Evolutionary conservation across 139 green algal species (phyloP), one percentile per base, ranked within the genome.

Genomic region (Yamagishiella unicocca): DNA sequence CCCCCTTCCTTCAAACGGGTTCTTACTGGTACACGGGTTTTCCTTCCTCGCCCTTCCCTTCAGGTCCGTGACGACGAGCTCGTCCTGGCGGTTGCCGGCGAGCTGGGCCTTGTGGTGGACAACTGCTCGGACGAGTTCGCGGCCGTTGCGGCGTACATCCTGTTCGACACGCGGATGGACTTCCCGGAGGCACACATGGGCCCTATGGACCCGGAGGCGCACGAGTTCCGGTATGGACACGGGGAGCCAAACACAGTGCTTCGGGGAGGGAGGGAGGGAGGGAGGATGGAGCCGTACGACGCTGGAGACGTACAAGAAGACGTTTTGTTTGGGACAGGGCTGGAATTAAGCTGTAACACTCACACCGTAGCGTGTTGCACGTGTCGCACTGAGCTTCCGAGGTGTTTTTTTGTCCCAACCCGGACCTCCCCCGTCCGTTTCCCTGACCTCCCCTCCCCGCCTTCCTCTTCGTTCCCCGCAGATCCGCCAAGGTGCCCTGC

Each of bases 101-200:
- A 88, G 73, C 76, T 91, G 46, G 83, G 85, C 12, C 75, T 92
- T 27, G 82, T 82, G 21, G 53, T 92, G 50, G 72, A 90, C 35
- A 84, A 87, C 85, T 93, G 90, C 72, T 71, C 37, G 9, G 38
- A 73, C 27, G 31, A 22, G 25, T 87, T 87, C 46, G 81, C 81
- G 42, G 91, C 88, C 2, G 84, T 77, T 4, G 87, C 88, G 1
- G 86, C 55, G 37, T 90, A 91, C 82, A 94, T 94, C 72, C 58
- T 94, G 70, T 94, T 93, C 77, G 92, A 94, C 83, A 93, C 89
- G 21, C 88, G 92, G 58, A 94, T 94, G 92, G 92, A 94, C 88
- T 83, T 94, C 17, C 46, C 85, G 24, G 92, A 94, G 66, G 92
- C 92, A 12, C 58, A 79, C 25, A 75, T 92, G 89, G 87, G 88